A percentile compares a stretch with the other conserved stretches of the same genome.
Conservation (phyloP, 1,284 basidiomycete species). For the Rhodotorula mucilaginosa region DNA sequence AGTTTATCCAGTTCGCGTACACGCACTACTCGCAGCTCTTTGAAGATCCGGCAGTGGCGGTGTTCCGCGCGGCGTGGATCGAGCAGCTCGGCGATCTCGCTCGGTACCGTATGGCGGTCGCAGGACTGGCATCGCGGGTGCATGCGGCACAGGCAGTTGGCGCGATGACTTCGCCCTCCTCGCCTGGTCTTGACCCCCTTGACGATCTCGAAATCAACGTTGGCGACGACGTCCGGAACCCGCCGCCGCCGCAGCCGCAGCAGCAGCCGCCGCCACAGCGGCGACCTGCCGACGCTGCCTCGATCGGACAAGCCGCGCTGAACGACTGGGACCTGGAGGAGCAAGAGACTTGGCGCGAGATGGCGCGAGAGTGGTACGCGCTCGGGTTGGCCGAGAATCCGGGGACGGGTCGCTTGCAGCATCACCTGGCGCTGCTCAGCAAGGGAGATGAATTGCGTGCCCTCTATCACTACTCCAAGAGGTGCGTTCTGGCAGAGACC, state of each 20-base stretch:
- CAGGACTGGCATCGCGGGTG: conserved; percentile 44
- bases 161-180: not conserved
- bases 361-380: conserved; percentile 91
- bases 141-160: conserved; percentile 20
- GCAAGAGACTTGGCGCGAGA: conserved; percentile 84
- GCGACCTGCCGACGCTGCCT: conserved; percentile 50
- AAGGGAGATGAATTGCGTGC: conserved; percentile 76
- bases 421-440: conserved; percentile 86
- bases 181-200: not conserved
- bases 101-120: conserved; percentile 91
- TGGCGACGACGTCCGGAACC: too few relatives aligned
- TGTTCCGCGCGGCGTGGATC: conserved; percentile 81
- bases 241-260: not conserved
- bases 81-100: conserved; percentile 95
- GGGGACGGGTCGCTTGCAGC: conserved; percentile 85
- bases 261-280: not conserved
- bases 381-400: conserved; percentile 82
- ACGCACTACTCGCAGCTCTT: conserved; percentile 85
- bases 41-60: conserved; percentile 70
- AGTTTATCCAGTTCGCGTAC: conserved; percentile 94
- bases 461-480: conserved; percentile 93
- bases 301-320: conserved; percentile 82
- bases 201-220: not conserved
- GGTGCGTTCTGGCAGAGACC: conserved; percentile 55
- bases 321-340: conserved; percentile 84